phyloP scores from a whole-genome alignment of 176 grass and related monocot species.

The Eragrostis nindensis region DNA sequence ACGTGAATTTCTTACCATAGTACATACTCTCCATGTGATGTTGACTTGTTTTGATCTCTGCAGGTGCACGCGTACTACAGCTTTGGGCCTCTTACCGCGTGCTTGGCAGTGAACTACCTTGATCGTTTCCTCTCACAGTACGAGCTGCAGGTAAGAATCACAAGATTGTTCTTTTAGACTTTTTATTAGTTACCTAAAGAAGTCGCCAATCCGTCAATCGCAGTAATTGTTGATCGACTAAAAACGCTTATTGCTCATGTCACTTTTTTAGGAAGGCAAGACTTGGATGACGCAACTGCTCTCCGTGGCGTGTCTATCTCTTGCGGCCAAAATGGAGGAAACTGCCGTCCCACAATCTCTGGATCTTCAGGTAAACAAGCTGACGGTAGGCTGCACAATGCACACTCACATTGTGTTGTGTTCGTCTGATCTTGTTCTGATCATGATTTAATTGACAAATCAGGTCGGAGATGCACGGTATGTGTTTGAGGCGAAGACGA shows the following conservation, averaged over 20 bases:
- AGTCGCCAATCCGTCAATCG: background rate
- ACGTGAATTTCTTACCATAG: background rate
- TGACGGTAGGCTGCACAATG: background rate
- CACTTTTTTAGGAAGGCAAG: slow-evolving; percentile 73
- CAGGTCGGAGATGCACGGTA: slow-evolving; percentile 66
- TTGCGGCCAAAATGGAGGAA: slow-evolving; percentile 95
- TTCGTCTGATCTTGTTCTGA: slow-evolving; percentile 32
- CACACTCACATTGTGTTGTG: background rate
- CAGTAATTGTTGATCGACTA: background rate
- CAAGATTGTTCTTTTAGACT: background rate
- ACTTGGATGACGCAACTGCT: slow-evolving; percentile 86
- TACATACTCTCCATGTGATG: background rate
- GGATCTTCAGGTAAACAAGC: slow-evolving; percentile 69
- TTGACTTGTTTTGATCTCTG: slow-evolving; percentile 30
- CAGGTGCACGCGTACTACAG: slow-evolving; percentile 76
- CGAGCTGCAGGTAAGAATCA: slow-evolving; percentile 70
- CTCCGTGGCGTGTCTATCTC: slow-evolving; percentile 77
- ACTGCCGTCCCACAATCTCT: slow-evolving; percentile 59
- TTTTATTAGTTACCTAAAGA: slow-evolving; percentile 1
- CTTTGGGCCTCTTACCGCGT: slow-evolving; percentile 74
- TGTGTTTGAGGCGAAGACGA: slow-evolving; percentile 75
- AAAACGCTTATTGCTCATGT: background rate
- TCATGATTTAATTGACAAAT: slow-evolving; percentile 1
- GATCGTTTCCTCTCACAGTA: slow-evolving; percentile 90
- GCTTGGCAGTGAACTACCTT: slow-evolving; percentile 72